Base-by-base conservation (phyloP, 306 rosid species). In the Quercus cerris region DNA sequence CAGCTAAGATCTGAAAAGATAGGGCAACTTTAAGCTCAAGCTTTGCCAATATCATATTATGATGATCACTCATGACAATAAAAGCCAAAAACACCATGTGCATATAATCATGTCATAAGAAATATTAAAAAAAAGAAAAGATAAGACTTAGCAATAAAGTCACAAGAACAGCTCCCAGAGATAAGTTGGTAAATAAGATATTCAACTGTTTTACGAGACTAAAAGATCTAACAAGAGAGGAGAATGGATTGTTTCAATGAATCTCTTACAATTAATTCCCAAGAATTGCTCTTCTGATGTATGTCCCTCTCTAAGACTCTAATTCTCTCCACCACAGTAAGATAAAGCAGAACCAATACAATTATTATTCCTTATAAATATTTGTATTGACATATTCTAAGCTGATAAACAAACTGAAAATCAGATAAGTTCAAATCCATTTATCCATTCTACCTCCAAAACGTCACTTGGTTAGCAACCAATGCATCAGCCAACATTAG, bases 1-100 rank as follows among this genome's bases (percentile, higher is more conserved):
- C 89, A 4, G 91, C 91, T 83, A 96, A 84, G 44, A 93, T 67
- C 99, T 93, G 98, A 52, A 18, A 84, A 59, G 61, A 58, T 31
- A 78, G 83, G 75, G 75, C 52, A 83, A 56, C 77, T 75, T 75
- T 62, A 78, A 76, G 38, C 23, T 19, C 27, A 35, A 33, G 51
- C 12, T 18, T 31, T 64, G 11, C 70, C 70, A 14, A 64, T 2
- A 67, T 67, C 23, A 4, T 33, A 67, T 67, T 19, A 35, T 19
- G 38, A 35, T 18, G 17, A 67, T 5, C 70, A 64, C 27, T 20
- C 35, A 33, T 67, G 14, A 23, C 10, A 17, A 28, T 14, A 28
- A 27, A 63, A 27, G 28, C 19, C 14, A 58, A 20, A 58, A 22
- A 12, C 12, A 58, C 13, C 28, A 20, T 58, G 64, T 58, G 64